Evolutionary conservation across 371 early-diverging fungal genomes (phyloP), one percentile per base, ranked within the genome.

Genomic region (Zopfochytrium polystomum): DNA sequence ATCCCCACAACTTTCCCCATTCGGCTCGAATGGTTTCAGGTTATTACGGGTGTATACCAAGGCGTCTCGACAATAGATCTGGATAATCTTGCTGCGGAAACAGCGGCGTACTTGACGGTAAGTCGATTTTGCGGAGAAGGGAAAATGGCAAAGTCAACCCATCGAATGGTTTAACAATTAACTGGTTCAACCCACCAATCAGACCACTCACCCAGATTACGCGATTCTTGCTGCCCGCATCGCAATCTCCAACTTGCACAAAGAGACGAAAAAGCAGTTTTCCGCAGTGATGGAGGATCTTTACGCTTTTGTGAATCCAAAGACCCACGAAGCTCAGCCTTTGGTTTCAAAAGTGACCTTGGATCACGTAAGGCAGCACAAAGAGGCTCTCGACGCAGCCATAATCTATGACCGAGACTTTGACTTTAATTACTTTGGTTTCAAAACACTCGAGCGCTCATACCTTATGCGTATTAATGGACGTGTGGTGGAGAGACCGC

Each of bases 361-460:
- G 68, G 64, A 85, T 13, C 62, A 82, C 50, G 84, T 97, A 46
- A 78, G 80, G 79, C 78, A 81, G 44, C 71, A 99, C 75, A 83
- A 85, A 9, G 95, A 93, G 25, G 74, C 75, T 30, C 85, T 98
- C 60, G 88, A 99, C 80, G 83, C 87, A 13, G 90, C 92, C 61
- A 91, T 99, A 58, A 88, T 92, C 67, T 91, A 95, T 70, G 89
- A 93, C 51, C 89, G 98, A 68, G 99, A 99, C 73, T 98, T 87
- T 73, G 86, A 87, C 61, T 96, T 96, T 80, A 93, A 90, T 77
- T 99, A 88, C 80, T 99, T 99, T 85, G 99, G 99, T 9, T 93
- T 99, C 85, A 97, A 97, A 79, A 99, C 99, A 0, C 85, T 99
- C 23, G 93, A 96, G 73, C 90, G 95, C 31, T 91, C 93, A 27